Evolutionary conservation across 176 grass and related monocot genomes (phyloP), one percentile per base, ranked within the genome.

Genomic region (Lolium rigidum): DNA sequence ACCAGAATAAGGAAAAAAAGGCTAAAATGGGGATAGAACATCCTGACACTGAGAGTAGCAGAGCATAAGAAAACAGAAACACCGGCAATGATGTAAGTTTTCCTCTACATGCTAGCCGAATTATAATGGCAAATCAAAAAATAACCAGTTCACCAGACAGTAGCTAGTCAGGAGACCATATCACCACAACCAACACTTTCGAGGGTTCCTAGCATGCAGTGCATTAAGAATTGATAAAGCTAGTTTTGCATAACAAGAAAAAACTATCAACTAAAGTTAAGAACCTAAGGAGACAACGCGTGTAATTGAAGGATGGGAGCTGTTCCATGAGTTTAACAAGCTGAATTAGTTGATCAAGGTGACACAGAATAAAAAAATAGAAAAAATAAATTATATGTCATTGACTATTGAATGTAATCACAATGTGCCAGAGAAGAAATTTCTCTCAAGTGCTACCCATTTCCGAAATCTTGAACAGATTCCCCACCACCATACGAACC

Each of bases 201-300:
- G 1, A 55, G 52, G 18, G 74, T 26, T 84, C 20, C 15, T 26
- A 44, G 15, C 20, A 48, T 54, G 28, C 71, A 24, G 18, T 58
- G 21, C 8, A 65, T 37, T 9, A 55, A 43, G 10, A 70, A 37
- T 16, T 79, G 16, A 59, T 69, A 10, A 56, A 78, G 37, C 35
- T 11, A 44, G 43, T 18, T 44, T 28, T 84, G 58, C 57, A 78
- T 22, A 49, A 20, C 55, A 70, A 78, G 14, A 68, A 26, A 58
- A 55, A 86, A 72, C 22, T 75, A 16, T 65, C 15, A 73, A 73
- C 66, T 72, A 14, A 70, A 16, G 44, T 87, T 38, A 48, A 59
- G 38, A 50, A 22, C 16, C 41, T 60, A 70, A 57, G 16, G 84
- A 72, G 22, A 46, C 7, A 44, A 61, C 25, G 38, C 14, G 15